Base-by-base conservation (phyloP, 2,329 filamentous ascomycete genomes). In the Aspergillus nomiae region DNA sequence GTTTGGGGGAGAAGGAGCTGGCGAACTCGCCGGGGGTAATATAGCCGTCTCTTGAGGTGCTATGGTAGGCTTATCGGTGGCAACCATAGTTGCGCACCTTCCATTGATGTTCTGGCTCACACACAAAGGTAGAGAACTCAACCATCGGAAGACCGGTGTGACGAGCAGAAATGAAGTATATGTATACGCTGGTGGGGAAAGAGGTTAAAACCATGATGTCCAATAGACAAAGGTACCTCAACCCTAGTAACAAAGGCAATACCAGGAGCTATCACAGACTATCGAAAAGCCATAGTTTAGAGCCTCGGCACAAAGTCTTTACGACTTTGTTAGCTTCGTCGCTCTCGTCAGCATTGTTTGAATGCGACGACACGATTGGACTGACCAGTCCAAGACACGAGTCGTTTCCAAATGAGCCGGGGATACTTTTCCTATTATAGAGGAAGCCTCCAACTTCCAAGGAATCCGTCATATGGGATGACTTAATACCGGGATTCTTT, bases 1-100 rank as follows among this genome's bases (percentile, higher is more conserved):
- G 53, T 71, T 67, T 1, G 66, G 66, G 14, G 62, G 56, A 34
- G 48, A 12, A 5, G 45, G 2, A 9, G 34, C 16, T 34, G 32
- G 26, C 32, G 56, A 48, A 36, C 14, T 34, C 10, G 16, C 24
- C 8, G 45, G 30, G 26, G n/a, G 8, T 38, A 26, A 14, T 6
- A 16, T 12, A 10, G 10, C 2, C 32, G 28, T 11, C 50, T 36
- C 50, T 16, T 12, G 26, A 1, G 19, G 28, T 36, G 8, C 5
- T 12, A 34, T 12, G 30, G 32, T 19, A 32, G 14, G n/a, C 11
- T 34, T 30, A n/a, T 54, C 28, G 8, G 46, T 50, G 26, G 19
- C 19, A 32, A 6, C 14, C 50, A 54, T 51, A 26, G 48, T 54
- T 30, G n/a, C 30, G 28, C 21, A 28, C 26, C 9, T 26, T 46